Percentiles rank a stretch among this genome's conserved stretches.
Conservation (phyloP, 1,284 basidiomycete species). For the Cryptococcus sp. region DNA sequence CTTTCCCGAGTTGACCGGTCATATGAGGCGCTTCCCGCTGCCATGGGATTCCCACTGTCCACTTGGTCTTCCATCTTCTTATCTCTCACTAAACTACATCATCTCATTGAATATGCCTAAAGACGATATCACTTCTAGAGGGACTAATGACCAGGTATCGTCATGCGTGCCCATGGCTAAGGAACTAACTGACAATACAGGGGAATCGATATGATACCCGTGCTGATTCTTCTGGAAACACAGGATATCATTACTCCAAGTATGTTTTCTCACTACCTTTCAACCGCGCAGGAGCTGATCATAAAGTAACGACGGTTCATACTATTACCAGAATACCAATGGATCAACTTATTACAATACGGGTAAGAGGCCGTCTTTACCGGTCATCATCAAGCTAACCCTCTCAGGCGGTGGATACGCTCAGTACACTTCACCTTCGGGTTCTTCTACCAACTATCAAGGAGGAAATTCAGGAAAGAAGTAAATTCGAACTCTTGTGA, state of each 20-base stretch:
- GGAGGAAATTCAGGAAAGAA: background rate
- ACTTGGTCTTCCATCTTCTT: background rate
- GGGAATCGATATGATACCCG: slow-evolving; percentile 51
- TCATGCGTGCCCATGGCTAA: background rate
- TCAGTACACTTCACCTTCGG: slow-evolving; percentile 55
- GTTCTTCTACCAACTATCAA: slow-evolving; percentile 35
- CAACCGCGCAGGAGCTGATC: slow-evolving; percentile 1
- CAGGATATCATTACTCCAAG: slow-evolving; percentile 60
- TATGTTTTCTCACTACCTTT: slow-evolving; percentile 32
- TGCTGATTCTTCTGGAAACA: slow-evolving; percentile 46
- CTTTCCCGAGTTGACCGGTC: too few relatives aligned
- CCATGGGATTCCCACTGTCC: background rate
- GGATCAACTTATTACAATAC: slow-evolving; percentile 59
- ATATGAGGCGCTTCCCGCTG: too few relatives aligned
- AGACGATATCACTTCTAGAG: slow-evolving; percentile 48
- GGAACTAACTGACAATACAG: background rate
- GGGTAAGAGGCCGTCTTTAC: slow-evolving; percentile 12
- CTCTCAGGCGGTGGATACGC: slow-evolving; percentile 49
- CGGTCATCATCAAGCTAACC: background rate
- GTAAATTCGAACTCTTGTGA: background rate
- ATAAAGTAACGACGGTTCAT: slow-evolving; percentile 51
- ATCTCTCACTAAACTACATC: background rate
- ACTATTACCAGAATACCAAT: slow-evolving; percentile 60
- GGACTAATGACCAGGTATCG: slow-evolving; percentile 54
- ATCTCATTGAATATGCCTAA: slow-evolving; percentile 6